These are phyloP conservation scores for Byssochlamys sp. DNA, from an alignment of 2,329 filamentous ascomycete species.

Conservation along the genomic window DNA sequence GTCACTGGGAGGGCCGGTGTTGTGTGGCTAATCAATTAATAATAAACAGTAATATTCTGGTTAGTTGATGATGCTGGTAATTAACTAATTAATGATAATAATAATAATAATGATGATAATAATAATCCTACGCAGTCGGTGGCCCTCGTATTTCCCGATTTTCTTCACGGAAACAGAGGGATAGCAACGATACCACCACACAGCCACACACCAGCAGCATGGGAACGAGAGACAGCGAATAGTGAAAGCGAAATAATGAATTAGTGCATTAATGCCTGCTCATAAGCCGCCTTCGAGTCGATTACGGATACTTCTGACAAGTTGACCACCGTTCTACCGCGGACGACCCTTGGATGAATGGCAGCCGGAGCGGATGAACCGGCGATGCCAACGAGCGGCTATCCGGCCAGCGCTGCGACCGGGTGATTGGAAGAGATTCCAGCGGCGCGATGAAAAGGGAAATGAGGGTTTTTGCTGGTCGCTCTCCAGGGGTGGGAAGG, in stretches of 20 bases:
- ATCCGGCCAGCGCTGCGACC: background rate
- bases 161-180: background rate
- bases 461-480: background rate
- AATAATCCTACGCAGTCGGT: background rate
- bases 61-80: too few relatives aligned
- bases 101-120: too few relatives aligned
- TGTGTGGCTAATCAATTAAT: too few relatives aligned
- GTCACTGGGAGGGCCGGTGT: too few relatives aligned
- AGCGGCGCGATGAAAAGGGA: background rate
- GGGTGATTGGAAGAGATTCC: background rate
- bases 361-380: background rate
- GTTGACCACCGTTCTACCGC: background rate
- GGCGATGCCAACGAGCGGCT: background rate
- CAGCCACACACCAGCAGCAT: background rate
- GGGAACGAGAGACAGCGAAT: too few relatives aligned
- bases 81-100: too few relatives aligned
- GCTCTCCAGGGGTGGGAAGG: background rate
- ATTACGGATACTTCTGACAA: background rate
- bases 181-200: background rate
- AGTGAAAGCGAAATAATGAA: too few relatives aligned
- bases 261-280: background rate
- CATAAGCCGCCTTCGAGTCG: background rate
- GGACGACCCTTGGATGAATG: background rate
- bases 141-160: background rate
- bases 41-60: too few relatives aligned